Evolutionary conservation across 805 yeast species (phyloP), one percentile per base, ranked within the genome.

Genomic region (Tetrapisispora namnaoensis): DNA sequence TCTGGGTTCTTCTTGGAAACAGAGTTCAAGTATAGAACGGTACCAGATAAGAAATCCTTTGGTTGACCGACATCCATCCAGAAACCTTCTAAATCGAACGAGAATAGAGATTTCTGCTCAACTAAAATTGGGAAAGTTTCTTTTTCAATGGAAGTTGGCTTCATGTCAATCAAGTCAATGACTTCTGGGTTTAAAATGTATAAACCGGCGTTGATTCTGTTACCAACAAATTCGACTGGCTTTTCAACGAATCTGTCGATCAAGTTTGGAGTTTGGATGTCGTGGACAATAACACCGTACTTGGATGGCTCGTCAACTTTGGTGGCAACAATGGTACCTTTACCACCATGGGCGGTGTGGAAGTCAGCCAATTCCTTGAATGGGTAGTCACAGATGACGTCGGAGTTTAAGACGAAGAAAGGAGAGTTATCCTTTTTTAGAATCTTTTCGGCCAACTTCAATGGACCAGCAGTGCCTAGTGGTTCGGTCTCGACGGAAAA

Each of bases 21-120:
- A 49, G 98, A 83, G 69, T 85, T 78, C 70, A 93, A 78, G 79
- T 90, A 93, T 56, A 91, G 76, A 61, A 89, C 82, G 63, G 97
- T 87, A 71, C 99, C 99, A 52, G 96, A 82, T 57, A 93, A 74
- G 83, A 89, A 93, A 74, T 93, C 99, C 81, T 91, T 93, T 79
- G 99, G 99, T 78, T 93, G 99, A 72, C 99, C 99, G 60, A 93
- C 97, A 72, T 93, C 99, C 99, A 93, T 93, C 99, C 99, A 93
- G 86, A 82, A 93, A 58, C 99, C 98, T 77, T 93, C 97, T 67
- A 93, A 81, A 72, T 93, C 99, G 66, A 86, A 93, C 48, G 98
- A 90, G 79, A 83, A 93, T 64, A 93, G 79, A 53, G 83, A 78
- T 67, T 84, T 89, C 68, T 83, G 75, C 73, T 86, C 95, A 58